Evolutionary conservation across 768 basidiomycete species (phyloP).

Genomic region (Cystofilobasidium bisporidii): DNA sequence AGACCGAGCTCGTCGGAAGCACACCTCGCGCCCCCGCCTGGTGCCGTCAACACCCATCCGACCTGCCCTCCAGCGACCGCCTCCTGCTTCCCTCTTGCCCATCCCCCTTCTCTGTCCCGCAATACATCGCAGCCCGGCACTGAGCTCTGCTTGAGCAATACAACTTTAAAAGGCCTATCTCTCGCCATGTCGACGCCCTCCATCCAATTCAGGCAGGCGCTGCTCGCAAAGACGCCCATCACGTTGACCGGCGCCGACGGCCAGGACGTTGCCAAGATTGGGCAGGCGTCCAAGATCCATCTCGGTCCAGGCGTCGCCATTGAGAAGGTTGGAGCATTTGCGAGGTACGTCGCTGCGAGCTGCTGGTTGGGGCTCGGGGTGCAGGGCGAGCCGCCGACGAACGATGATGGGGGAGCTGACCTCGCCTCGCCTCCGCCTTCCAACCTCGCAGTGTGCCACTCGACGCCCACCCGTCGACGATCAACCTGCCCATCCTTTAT

Average conservation of each 20-base stretch:
- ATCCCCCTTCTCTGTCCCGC: neutral
- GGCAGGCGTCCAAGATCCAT: conserved; percentile 12
- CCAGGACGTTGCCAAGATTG: neutral
- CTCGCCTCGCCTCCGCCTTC: neutral
- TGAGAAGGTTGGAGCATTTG: conserved; percentile 5
- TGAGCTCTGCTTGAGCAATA: too few relatives aligned
- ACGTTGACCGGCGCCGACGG: conserved; percentile 6
- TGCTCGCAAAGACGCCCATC: conserved; percentile 15
- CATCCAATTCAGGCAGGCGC: conserved; percentile 14
- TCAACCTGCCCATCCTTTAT: conserved; percentile 21
- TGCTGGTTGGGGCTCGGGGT: too few relatives aligned
- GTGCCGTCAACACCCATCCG: too few relatives aligned
- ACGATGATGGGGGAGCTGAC: too few relatives aligned
- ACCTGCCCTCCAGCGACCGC: too few relatives aligned
- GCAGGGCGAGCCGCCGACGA: too few relatives aligned
- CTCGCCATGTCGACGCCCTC: conserved; percentile 16
- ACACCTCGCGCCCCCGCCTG: too few relatives aligned
- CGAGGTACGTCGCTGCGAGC: conserved; percentile 3
- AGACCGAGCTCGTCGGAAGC: too few relatives aligned
- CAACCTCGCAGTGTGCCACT: conserved; percentile 7
- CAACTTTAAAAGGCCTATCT: neutral
- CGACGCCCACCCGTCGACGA: conserved; percentile 19
- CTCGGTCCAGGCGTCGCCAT: conserved; percentile 4
- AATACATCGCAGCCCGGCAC: neutral
- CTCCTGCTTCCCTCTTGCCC: too few relatives aligned